Evolutionary conservation across 371 early-diverging fungal species (phyloP), one percentile per base, ranked within the genome.

Genomic region (Funneliformis caledonium): DNA sequence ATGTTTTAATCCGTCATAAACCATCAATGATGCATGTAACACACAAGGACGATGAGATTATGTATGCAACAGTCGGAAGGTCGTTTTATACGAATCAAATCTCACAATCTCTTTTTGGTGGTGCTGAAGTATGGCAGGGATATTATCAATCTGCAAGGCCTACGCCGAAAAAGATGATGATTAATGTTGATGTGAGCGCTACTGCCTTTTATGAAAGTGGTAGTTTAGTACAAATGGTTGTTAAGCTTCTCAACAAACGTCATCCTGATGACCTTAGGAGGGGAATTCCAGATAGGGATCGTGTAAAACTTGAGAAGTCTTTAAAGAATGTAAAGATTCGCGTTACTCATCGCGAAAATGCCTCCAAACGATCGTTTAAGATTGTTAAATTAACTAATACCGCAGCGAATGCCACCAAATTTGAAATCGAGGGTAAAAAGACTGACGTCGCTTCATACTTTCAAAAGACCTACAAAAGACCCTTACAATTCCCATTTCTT

Each of bases 61-160:
- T 37, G 37, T 91, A 93, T 84, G 88, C 91, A 2, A 93, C 91
- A 31, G 89, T 95, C 42, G 96, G 96, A 31, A 89, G 97, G 0
- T 96, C 95, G 8, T 97, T 96, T 87, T 97, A 90, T 84, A 95
- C 94, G 4, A 89, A 92, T 16, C 73, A 83, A 1, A 86, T 90
- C 48, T 87, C 89, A 1, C 82, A 85, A 43, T 72, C 83, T 1
- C 87, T 91, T 47, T 88, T 86, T 45, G 93, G 93, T 72, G 97
- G 96, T 22, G 88, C 93, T n/a, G 96, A 96, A 85, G 90, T 95
- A 3, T 96, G 97, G 96, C 92, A 93, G 81, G 98, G 98, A 12
- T 95, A 91, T 85, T 95, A 94, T 81, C 96, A 96, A 82, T 93
- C 94, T 43, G 90, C 95, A n/a, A 88, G 93, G 7, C 93, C 97